Base-by-base conservation (phyloP, 75 land plant genomes). In the Pseudotsuga menziesii region DNA sequence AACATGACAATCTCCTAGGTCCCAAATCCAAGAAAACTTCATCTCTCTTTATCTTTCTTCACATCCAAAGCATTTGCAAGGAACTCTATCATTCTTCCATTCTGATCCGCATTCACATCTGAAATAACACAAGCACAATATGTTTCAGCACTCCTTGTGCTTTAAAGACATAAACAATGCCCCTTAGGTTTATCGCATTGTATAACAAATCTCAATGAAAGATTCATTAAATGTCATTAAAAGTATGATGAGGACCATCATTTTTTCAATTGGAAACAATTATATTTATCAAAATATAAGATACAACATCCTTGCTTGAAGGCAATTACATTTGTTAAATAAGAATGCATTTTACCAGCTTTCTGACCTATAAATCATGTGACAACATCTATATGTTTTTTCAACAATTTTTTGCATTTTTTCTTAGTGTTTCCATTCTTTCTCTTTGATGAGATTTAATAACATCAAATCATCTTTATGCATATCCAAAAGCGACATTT, bases 341-440 rank as follows among this genome's bases (percentile, higher is more conserved):
- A 8, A 44, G 52, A 44, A 44, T 7, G 52, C 52, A 44, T 44
- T 44, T 44, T 44, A 44, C 52, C 52, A 44, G 8, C 8, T 44
- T 64, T 44, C 83, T 57, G 35, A 87, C 91, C 89, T 85, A 84
- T 92, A 89, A 15, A 1, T 75, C 56, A 89, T 88, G 55, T 78
- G 81, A 62, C 55, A 6, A 63, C 94, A 90, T 14, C 94, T 92
- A 1, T 16, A 27, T 1, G 14, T 54, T 61, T 61, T 90, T 75
- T 90, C 92, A 17, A 85, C 84, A n/a, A 64, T 72, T 13, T 75
- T 29, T 69, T 61, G 75, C 88, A 90, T 25, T 73, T 63, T 25
- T 75, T n/a, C 80, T 55, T 86, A 90, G 75, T 83, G 77, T 48
- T 61, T 72, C 88, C 88, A 90, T 20, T 78, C 70, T 39, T 78